phyloP scores from a whole-genome alignment of 352 stramenopile genomes.

The Pelagophyceae sp. region DNA sequence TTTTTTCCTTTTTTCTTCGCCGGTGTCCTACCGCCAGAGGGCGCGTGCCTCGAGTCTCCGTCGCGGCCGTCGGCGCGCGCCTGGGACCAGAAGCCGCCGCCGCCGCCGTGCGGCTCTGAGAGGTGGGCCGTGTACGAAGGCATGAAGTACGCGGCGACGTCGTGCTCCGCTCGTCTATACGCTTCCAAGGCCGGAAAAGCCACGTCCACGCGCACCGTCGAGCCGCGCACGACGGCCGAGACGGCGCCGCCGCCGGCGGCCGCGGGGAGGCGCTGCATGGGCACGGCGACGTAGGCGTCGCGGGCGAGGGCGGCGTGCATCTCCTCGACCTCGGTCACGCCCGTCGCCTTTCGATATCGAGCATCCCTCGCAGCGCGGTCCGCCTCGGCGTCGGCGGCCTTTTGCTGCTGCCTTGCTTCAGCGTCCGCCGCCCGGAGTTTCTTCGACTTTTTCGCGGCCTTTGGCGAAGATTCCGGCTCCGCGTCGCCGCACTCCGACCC shows the following conservation, averaged over 20 bases:
- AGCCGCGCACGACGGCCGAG: neutral
- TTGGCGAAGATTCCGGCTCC: no score
- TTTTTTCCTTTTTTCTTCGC: neutral
- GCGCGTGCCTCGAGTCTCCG: neutral
- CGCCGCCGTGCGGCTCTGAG: neutral
- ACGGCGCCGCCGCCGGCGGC: neutral
- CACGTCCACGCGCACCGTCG: neutral
- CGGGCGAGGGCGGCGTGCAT: neutral
- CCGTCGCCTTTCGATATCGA: no score
- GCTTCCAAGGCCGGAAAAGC: neutral
- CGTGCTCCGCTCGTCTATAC: constrained; percentile 1
- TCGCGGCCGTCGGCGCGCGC: neutral
- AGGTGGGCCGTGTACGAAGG: neutral
- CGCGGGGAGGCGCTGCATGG: neutral
- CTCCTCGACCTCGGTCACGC: neutral
- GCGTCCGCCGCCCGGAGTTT: no score
- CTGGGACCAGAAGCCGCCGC: constrained; percentile 10
- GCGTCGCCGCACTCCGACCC: no score
- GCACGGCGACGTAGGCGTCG: neutral
- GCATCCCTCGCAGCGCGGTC: neutral
- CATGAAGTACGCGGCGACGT: constrained; percentile 15
- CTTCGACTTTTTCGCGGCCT: no score
- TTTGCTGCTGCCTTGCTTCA: neutral
- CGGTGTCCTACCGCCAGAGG: neutral
- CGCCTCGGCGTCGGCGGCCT: neutral